A percentile compares a stretch with the other conserved stretches of the same genome.
Conservation (phyloP, 768 basidiomycete genomes). For the Termitomyces heimii region DNA sequence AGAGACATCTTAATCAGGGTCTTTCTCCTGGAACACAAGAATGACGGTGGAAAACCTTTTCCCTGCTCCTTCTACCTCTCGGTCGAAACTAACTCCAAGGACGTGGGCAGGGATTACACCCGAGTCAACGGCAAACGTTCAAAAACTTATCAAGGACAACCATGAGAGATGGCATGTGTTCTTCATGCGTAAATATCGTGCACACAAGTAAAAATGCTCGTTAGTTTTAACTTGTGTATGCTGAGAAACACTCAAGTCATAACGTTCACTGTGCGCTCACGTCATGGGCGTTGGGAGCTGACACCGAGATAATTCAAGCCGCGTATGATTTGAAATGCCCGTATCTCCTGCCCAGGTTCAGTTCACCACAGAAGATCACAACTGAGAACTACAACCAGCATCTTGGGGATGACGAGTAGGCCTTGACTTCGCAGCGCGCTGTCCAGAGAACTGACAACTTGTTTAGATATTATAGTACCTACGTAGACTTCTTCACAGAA, state of each 20-base stretch:
- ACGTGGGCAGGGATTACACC: slow-evolving; percentile 27
- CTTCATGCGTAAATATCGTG: slow-evolving; percentile 31
- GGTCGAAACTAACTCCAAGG: slow-evolving; percentile 19
- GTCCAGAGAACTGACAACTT: background rate
- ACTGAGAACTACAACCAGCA: slow-evolving; percentile 43
- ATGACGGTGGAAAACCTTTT: slow-evolving; percentile 17
- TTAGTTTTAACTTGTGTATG: background rate
- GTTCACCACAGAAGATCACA: slow-evolving; percentile 37
- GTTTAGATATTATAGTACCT: slow-evolving; percentile 48
- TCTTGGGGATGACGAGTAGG: slow-evolving; percentile 49
- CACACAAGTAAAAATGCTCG: slow-evolving; percentile 39
- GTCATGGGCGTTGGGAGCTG: slow-evolving; percentile 20
- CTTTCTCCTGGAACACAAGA: background rate
- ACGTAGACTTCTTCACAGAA: slow-evolving; percentile 43
- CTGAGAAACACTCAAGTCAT: slow-evolving; percentile 16
- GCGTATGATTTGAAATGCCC: slow-evolving; percentile 25
- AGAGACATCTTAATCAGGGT: background rate
- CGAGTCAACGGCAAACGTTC: slow-evolving; percentile 23
- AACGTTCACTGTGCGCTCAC: slow-evolving; percentile 20
- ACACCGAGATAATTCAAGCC: slow-evolving; percentile 22
- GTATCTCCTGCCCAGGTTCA: slow-evolving; percentile 25
- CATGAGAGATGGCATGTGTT: slow-evolving; percentile 43
- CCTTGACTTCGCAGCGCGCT: background rate
- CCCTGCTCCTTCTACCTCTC: slow-evolving; percentile 22
- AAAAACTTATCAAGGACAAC: slow-evolving; percentile 37